Percentiles rank a stretch among this genome's conserved stretches.
phyloP scores from a whole-genome alignment of 208 protist species.

The Angomonas desouzai region DNA sequence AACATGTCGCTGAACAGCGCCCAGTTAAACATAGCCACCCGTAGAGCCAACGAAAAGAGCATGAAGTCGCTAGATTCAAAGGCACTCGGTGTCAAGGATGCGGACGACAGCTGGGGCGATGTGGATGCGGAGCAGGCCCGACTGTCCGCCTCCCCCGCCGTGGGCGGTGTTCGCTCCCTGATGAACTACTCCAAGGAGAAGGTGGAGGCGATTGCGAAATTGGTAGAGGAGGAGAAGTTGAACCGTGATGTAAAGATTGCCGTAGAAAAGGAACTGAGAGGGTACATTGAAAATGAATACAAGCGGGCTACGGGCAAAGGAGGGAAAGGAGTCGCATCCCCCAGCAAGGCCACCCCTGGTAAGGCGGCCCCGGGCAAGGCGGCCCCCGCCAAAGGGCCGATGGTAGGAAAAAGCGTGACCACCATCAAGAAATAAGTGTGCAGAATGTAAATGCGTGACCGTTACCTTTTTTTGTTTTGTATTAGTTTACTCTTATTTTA shows the following conservation, averaged over 20 bases:
- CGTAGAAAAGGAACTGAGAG: constrained; percentile 38
- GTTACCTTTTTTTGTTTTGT: constrained; percentile 13
- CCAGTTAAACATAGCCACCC: too few species aligned
- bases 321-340: background rate
- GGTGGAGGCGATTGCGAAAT: constrained; percentile 14
- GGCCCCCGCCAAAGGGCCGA: constrained; percentile 4
- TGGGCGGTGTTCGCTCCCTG: constrained; percentile 22
- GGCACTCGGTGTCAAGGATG: constrained; percentile 20
- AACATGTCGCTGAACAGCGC: constrained; percentile 24
- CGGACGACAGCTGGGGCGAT: constrained; percentile 37
- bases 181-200: constrained; percentile 28
- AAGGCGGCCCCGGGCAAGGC: background rate
- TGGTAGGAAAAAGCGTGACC: constrained; percentile 7
- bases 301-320: background rate
- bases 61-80: constrained; percentile 39
- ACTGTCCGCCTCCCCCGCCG: background rate
- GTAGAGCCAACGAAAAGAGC: constrained; percentile 1
- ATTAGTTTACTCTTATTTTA: background rate
- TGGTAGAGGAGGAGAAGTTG: constrained; percentile 36
- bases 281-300: constrained; percentile 21
- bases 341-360: background rate
- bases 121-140: constrained; percentile 14
- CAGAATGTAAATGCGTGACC: background rate
- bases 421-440: constrained; percentile 4
- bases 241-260: constrained; percentile 36